Evolutionary conservation across 805 yeast genomes (phyloP), one percentile per base, ranked within the genome.

Genomic region (Lachancea sp.): DNA sequence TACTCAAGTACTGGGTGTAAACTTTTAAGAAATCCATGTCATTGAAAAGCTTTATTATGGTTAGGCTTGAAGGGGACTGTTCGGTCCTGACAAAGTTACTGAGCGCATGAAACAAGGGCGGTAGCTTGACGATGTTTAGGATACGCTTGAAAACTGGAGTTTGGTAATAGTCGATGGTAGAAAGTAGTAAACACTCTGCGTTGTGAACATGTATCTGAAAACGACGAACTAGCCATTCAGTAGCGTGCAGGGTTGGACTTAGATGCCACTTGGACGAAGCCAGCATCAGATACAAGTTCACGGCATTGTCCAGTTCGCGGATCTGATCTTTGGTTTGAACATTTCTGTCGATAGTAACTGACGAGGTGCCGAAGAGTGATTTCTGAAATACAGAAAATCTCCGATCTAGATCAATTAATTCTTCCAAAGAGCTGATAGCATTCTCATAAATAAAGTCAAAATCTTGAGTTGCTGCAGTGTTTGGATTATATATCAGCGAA

Each of bases 141-240:
- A 90, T 68, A 50, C 92, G 78, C 36, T 78, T 72, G 60, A 92
- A 92, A 5, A 84, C 70, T 0, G 88, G 80, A 28, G 76, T 70
- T 50, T 72, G 75, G 63, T 80, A 86, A 64, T 83, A 86, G n/a
- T 96, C 94, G 50, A 92, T 69, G 1, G 83, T 72, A 2, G 89
- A 71, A 42, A 90, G 62, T 33, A 92, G 56, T 23, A 92, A 56
- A 40, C 69, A 58, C 60, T 90, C 97, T 0, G 88, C 67, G 54
- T 84, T 87, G 54, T 83, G 80, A 36, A 84, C 70, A 58, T 92
- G 89, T 49, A 87, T 77, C 56, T 87, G 80, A 67, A 80, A 92
- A 52, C 97, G 75, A 66, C 98, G 81, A 15, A 92, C 81, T 18
- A 89, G 76, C 98, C 98, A 92, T 67, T 92, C 98, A 9, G 87